Conservation (phyloP, 805 yeast genomes). For the Sungouiozyma ichnusensis region DNA sequence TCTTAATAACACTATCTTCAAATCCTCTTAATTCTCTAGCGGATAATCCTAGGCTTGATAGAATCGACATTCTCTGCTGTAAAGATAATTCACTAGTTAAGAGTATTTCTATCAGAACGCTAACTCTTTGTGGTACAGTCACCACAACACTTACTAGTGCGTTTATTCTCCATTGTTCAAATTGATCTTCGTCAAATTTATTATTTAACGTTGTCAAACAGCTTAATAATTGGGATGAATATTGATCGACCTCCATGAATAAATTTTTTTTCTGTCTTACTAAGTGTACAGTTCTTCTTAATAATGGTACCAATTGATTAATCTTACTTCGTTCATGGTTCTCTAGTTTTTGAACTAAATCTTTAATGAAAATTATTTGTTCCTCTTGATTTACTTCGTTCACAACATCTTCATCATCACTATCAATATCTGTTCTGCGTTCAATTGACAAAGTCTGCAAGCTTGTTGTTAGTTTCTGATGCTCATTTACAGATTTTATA, state of each 20-base stretch:
- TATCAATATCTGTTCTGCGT: slow-evolving; percentile 8
- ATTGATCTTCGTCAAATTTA: slow-evolving; percentile 43
- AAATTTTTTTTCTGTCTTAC: slow-evolving; percentile 53
- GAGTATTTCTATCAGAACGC: slow-evolving; percentile 34
- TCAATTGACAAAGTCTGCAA: slow-evolving; percentile 1
- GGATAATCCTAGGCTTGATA: slow-evolving; percentile 59
- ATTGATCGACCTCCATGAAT: slow-evolving; percentile 50
- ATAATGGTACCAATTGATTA: slow-evolving; percentile 33
- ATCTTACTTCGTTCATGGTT: slow-evolving; percentile 35
- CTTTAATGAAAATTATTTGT: slow-evolving; percentile 60
- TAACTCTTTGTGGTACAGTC: slow-evolving; percentile 38
- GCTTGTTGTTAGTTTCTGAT: background rate
- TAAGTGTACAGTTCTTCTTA: slow-evolving; percentile 36
- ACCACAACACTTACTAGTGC: slow-evolving; percentile 56
- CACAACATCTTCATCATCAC: slow-evolving; percentile 21
- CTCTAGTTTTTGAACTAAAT: slow-evolving; percentile 47
- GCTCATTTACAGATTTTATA: background rate
- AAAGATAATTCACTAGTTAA: slow-evolving; percentile 69
- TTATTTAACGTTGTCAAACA: slow-evolving; percentile 46
- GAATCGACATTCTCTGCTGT: slow-evolving; percentile 60
- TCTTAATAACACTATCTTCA: slow-evolving; percentile 38
- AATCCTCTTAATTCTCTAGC: slow-evolving; percentile 64
- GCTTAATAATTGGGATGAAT: slow-evolving; percentile 44
- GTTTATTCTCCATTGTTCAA: slow-evolving; percentile 56
- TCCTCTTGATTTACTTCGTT: slow-evolving; percentile 26